Evolutionary conservation across 2,329 filamentous ascomycete genomes (phyloP).

Genomic region (Thermothelomyces thermophilus): DNA sequence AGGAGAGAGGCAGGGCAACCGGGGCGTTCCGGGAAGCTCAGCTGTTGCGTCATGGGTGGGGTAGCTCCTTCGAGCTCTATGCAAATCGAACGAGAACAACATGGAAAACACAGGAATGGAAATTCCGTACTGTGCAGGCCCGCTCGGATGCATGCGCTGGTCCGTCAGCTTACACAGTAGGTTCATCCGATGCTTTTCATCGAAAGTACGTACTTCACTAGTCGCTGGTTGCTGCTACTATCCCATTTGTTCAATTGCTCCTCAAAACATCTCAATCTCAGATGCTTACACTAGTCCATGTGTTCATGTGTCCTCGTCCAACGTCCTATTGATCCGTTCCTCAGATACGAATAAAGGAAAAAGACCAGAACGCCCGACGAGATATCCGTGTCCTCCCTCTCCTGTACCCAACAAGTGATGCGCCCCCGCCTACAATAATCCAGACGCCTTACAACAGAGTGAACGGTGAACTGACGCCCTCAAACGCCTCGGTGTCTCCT

Average conservation of each 20-base stretch:
- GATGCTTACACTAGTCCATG: too few species aligned
- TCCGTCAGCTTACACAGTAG: too few species aligned
- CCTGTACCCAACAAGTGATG: too few species aligned
- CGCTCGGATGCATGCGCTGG: too few species aligned
- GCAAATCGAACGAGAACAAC: not conserved
- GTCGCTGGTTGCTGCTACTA: not conserved
- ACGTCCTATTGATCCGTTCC: too few species aligned
- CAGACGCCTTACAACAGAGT: slow-evolving; percentile 25
- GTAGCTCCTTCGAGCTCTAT: slow-evolving; percentile 9
- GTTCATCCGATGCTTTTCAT: too few species aligned
- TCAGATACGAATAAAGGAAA: not conserved
- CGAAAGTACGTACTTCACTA: not conserved
- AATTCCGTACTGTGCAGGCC: too few species aligned
- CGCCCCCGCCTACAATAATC: too few species aligned
- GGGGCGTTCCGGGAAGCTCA: not conserved
- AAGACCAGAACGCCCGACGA: not conserved
- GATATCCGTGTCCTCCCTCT: not conserved
- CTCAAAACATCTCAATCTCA: too few species aligned
- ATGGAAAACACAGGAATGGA: too few species aligned
- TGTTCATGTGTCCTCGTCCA: not conserved
- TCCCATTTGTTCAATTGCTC: not conserved
- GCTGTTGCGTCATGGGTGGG: slow-evolving; percentile 19
- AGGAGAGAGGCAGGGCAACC: slow-evolving; percentile 13
- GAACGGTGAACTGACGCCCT: slow-evolving; percentile 58
- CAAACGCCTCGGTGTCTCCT: slow-evolving; percentile 59